These are phyloP conservation scores for Ramaria sp. DNA, from an alignment of 768 basidiomycete species.

Conservation along the genomic window DNA sequence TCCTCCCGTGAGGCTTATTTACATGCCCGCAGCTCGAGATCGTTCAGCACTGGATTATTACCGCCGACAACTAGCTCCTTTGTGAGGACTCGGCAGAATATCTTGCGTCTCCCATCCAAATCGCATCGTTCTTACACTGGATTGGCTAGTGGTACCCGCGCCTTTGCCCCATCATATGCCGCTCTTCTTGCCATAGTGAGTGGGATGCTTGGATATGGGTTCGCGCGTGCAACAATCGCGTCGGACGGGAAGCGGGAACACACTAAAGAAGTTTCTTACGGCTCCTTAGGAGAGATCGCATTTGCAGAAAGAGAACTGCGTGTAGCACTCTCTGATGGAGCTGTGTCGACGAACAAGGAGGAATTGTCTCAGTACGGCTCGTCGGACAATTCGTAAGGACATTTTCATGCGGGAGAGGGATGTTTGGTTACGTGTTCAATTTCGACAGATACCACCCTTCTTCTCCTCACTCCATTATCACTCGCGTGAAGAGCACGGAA, in stretches of 20 bases:
- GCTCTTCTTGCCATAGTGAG: constrained; percentile 1
- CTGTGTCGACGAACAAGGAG: constrained; percentile 40
- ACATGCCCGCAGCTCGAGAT: not conserved
- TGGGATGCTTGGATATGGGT: constrained; percentile 1
- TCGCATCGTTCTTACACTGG: not conserved
- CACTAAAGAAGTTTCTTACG: not conserved
- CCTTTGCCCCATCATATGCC: not conserved
- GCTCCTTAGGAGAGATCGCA: not conserved
- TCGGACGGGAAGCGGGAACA: not conserved
- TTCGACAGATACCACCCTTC: constrained; percentile 33
- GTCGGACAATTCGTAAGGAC: constrained; percentile 48
- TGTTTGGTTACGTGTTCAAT: not conserved
- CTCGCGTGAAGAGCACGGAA: constrained; percentile 54
- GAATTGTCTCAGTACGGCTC: constrained; percentile 47
- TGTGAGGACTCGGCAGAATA: not conserved
- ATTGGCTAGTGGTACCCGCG: not conserved
- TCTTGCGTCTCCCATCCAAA: not conserved
- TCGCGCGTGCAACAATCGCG: constrained; percentile 1
- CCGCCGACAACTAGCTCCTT: too few relatives aligned
- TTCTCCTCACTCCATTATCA: constrained; percentile 36
- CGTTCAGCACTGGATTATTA: too few relatives aligned
- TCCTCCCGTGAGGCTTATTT: not conserved
- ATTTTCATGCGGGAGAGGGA: constrained; percentile 4
- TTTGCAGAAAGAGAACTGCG: constrained; percentile 28
- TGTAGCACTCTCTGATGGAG: constrained; percentile 31